Conservation (phyloP, 2,329 filamentous ascomycete genomes). For the Scopulariopsis brevicaulis region DNA sequence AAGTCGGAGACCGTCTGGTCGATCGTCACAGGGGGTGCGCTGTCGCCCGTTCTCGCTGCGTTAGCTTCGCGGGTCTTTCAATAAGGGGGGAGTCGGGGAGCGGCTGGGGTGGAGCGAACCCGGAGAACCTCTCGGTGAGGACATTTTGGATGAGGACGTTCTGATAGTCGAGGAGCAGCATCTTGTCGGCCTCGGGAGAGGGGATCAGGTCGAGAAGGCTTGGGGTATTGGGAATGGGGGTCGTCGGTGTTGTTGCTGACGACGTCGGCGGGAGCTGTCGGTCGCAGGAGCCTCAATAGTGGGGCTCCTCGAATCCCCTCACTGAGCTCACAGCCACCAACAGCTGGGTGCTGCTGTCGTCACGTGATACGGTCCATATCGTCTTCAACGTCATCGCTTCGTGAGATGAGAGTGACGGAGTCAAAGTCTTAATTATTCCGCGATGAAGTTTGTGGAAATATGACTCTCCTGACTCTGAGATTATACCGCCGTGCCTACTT, state of each 20-base stretch:
- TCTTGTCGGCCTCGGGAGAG: conserved; percentile 16
- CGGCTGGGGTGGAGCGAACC: conserved; percentile 31
- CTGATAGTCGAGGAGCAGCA: conserved; percentile 97
- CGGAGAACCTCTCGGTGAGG: conserved; percentile 86
- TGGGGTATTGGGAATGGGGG: background rate
- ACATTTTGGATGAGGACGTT: conserved; percentile 97
- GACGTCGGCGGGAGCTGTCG: background rate
- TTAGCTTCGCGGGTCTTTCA: conserved; percentile 14
- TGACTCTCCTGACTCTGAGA: no score
- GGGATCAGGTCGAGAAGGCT: background rate
- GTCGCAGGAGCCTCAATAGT: background rate
- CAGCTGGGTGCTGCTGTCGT: background rate
- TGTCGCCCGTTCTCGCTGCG: conserved; percentile 26
- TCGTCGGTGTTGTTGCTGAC: background rate
- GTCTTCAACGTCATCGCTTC: background rate
- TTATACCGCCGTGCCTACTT: no score
- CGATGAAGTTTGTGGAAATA: no score
- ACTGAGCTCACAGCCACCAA: background rate
- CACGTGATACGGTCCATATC: background rate
- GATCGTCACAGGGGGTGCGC: conserved; percentile 75
- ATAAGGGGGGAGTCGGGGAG: background rate
- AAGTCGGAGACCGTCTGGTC: conserved; percentile 99
- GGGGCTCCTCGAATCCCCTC: background rate
- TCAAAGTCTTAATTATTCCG: background rate
- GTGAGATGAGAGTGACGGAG: background rate